Conservation (phyloP, 169 alveolate genomes). For the Besnoitia besnoiti region DNA sequence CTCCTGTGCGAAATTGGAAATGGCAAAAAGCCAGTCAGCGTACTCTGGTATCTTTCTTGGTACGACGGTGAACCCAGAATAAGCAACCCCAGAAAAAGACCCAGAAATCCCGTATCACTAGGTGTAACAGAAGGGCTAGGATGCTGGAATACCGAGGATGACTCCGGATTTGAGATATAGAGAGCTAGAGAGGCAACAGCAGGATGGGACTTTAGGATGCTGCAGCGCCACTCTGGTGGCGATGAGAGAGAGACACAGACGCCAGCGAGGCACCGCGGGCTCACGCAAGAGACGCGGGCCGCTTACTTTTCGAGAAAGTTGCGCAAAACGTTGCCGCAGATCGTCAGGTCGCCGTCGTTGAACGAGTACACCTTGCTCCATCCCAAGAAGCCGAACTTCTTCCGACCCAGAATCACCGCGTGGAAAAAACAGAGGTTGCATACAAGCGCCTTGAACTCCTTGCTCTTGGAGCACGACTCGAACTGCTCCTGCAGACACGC, state of each 20-base stretch:
- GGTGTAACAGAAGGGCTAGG: too few relatives aligned
- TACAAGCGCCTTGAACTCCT: slow-evolving; percentile 92
- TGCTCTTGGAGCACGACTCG: slow-evolving; percentile 85
- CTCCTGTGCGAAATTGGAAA: too few relatives aligned
- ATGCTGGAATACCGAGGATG: too few relatives aligned
- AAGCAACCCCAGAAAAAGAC: too few relatives aligned
- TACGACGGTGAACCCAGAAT: too few relatives aligned
- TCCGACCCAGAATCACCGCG: slow-evolving; percentile 94
- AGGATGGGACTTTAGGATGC: too few relatives aligned
- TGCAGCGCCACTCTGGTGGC: too few relatives aligned
- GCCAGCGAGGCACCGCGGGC: too few relatives aligned
- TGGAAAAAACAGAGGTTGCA: slow-evolving; percentile 96
- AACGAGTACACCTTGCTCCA: slow-evolving; percentile 95
- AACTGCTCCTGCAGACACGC: slow-evolving; percentile 74
- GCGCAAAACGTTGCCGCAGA: slow-evolving; percentile 93
- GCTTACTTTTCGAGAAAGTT: slow-evolving; percentile 87
- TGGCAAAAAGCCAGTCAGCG: background rate
- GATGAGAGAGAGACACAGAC: too few relatives aligned
- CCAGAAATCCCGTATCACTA: too few relatives aligned
- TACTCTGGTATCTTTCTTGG: background rate
- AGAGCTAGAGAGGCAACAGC: background rate
- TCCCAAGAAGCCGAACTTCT: slow-evolving; percentile 96
- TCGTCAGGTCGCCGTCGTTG: slow-evolving; percentile 96
- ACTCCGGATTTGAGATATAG: background rate
- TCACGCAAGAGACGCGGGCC: too few relatives aligned